Evolutionary conservation across 2,329 filamentous ascomycete genomes (phyloP).

Genomic region (Seiridium cupressi): DNA sequence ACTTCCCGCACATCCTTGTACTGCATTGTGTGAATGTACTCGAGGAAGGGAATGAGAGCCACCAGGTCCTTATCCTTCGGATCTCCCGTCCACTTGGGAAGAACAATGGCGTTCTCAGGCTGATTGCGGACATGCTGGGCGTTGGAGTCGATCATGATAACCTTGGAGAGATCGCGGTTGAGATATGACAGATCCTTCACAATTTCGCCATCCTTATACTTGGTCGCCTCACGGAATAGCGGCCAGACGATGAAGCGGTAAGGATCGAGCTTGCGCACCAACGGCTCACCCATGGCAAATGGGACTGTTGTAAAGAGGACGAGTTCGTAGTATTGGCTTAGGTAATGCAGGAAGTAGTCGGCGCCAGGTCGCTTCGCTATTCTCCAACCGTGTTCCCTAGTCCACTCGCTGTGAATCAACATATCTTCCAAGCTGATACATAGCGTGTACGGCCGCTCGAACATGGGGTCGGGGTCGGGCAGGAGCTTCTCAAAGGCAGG

Average conservation of each 20-base stretch:
- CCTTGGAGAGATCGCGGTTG: constrained; percentile 92
- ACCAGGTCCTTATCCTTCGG: constrained; percentile 83
- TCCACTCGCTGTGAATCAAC: constrained; percentile 93
- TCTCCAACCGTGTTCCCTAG: constrained; percentile 90
- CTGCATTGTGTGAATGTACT: constrained; percentile 94
- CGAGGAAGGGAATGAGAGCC: constrained; percentile 89
- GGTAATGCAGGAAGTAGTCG: constrained; percentile 95
- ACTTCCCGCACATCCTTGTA: constrained; percentile 84
- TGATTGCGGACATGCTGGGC: constrained; percentile 79
- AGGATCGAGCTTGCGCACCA: constrained; percentile 91
- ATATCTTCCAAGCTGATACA: constrained; percentile 92
- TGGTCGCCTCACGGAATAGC: constrained; percentile 92
- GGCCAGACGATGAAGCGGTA: constrained; percentile 96
- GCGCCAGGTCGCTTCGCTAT: constrained; percentile 91
- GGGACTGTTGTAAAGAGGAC: constrained; percentile 93
- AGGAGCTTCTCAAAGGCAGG: constrained; percentile 92
- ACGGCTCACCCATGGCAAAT: constrained; percentile 77
- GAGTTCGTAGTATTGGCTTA: constrained; percentile 96
- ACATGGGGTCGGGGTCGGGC: constrained; percentile 74
- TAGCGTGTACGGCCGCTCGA: constrained; percentile 86
- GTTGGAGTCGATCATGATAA: constrained; percentile 90
- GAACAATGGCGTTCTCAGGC: constrained; percentile 92
- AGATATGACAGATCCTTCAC: constrained; percentile 99
- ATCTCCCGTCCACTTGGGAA: constrained; percentile 88
- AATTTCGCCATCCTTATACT: constrained; percentile 93